A percentile compares a stretch with the other conserved stretches of the same genome.
phyloP scores from a whole-genome alignment of 2,329 filamentous ascomycete genomes.

The Sordariomycetes sp. region DNA sequence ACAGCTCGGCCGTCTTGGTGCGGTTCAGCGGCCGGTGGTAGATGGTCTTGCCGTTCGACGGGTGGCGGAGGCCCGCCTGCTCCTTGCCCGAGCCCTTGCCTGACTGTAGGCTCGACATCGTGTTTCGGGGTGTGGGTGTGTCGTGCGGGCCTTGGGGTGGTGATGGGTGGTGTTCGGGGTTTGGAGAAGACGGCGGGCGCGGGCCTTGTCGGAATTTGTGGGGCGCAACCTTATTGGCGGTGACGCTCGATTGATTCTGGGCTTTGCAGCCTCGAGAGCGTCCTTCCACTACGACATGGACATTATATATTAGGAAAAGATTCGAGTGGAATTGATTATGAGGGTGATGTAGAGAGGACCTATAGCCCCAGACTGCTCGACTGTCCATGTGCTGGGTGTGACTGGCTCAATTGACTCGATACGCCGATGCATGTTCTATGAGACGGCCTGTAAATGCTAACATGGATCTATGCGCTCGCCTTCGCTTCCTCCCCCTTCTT shows the following conservation, averaged over 20 bases:
- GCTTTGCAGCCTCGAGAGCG: too few relatives aligned
- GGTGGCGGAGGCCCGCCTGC: constrained; percentile 65
- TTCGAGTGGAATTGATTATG: too few relatives aligned
- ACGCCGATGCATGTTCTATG: background rate
- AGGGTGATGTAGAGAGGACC: too few relatives aligned
- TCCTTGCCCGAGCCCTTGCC: constrained; percentile 34
- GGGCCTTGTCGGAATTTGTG: background rate
- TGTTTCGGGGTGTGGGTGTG: background rate
- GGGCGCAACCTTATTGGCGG: background rate
- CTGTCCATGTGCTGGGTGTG: background rate
- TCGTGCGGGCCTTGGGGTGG: background rate
- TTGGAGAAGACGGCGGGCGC: background rate
- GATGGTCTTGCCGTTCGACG: constrained; percentile 91
- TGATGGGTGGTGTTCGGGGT: background rate
- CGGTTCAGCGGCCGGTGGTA: constrained; percentile 94
- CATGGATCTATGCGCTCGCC: constrained; percentile 1
- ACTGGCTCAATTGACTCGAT: background rate
- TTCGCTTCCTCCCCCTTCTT: constrained; percentile 4
- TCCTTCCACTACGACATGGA: too few relatives aligned
- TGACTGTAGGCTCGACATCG: constrained; percentile 41
- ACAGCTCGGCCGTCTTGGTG: constrained; percentile 77
- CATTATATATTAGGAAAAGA: too few relatives aligned
- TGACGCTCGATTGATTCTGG: too few relatives aligned
- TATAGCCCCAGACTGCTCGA: too few relatives aligned
- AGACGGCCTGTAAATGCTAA: too few relatives aligned